Conservation (phyloP, 768 basidiomycete species). For the Candolleomyces efflorescens region DNA sequence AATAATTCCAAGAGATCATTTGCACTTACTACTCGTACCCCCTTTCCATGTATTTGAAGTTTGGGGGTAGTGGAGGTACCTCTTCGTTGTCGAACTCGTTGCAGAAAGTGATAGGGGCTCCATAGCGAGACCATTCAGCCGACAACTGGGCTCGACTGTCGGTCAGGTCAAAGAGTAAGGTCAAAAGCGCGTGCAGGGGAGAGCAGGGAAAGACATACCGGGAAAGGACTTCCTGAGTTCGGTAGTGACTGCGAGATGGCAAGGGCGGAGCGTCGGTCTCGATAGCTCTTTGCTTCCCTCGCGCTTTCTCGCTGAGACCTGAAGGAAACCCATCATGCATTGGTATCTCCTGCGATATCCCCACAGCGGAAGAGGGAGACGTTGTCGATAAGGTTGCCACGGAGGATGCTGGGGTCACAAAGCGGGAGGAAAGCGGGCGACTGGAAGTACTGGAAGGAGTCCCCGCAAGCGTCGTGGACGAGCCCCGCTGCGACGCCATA, state of each 20-base stretch:
- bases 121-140: constrained; percentile 29
- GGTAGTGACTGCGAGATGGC: neutral
- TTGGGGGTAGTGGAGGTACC: constrained; percentile 35
- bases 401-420: constrained; percentile 14
- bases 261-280: neutral
- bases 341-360: neutral
- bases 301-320: constrained; percentile 5
- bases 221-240: neutral
- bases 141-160: constrained; percentile 22
- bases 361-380: neutral
- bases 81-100: constrained; percentile 42
- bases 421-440: neutral
- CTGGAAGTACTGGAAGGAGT: neutral
- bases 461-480: neutral
- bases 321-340: neutral
- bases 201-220: neutral
- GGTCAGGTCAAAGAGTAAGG: neutral
- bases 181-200: neutral
- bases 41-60: constrained; percentile 51
- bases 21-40: constrained; percentile 44
- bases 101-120: constrained; percentile 30
- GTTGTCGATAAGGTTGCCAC: neutral
- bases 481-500: neutral
- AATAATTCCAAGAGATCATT: neutral
- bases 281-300: constrained; percentile 1